These are phyloP conservation scores for Naganishia albida DNA, from an alignment of 1,284 basidiomycete species.

Conservation along the genomic window DNA sequence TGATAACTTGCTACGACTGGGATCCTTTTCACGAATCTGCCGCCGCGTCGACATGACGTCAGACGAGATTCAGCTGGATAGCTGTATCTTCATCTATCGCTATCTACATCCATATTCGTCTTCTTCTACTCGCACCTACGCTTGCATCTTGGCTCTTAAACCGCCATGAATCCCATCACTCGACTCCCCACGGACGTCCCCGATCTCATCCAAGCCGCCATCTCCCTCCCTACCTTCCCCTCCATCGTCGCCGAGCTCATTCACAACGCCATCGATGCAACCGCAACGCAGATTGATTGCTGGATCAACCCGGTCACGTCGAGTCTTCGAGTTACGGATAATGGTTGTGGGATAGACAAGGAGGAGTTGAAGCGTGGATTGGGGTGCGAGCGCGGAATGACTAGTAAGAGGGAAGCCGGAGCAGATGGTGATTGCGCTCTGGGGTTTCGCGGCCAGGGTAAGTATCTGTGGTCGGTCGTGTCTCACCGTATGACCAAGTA, in stretches of 20 bases:
- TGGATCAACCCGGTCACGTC: slow-evolving; percentile 61
- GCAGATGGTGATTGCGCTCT: slow-evolving; percentile 55
- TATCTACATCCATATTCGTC: not conserved
- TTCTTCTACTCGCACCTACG: not conserved
- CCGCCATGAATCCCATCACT: slow-evolving; percentile 32
- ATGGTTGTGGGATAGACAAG: slow-evolving; percentile 71
- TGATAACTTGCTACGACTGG: no score
- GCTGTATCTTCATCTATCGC: not conserved
- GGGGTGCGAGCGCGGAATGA: slow-evolving; percentile 67
- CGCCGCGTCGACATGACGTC: slow-evolving; percentile 5
- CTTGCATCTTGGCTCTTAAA: not conserved
- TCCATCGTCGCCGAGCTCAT: slow-evolving; percentile 77
- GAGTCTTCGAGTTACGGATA: slow-evolving; percentile 77
- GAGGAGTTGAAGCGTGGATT: slow-evolving; percentile 61
- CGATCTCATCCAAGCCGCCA: slow-evolving; percentile 67
- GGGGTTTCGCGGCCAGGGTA: slow-evolving; percentile 89
- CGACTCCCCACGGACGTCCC: slow-evolving; percentile 41
- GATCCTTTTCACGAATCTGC: not conserved
- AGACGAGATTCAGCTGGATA: not conserved
- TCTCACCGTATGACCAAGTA: not conserved
- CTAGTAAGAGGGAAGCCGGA: not conserved
- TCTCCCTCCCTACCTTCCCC: slow-evolving; percentile 76
- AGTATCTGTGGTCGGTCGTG: slow-evolving; percentile 7
- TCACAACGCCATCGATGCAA: slow-evolving; percentile 70
- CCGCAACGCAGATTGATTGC: slow-evolving; percentile 47